These are phyloP conservation scores for Solanum piurae DNA, from an alignment of 257 asterid species.

Conservation along the genomic window DNA sequence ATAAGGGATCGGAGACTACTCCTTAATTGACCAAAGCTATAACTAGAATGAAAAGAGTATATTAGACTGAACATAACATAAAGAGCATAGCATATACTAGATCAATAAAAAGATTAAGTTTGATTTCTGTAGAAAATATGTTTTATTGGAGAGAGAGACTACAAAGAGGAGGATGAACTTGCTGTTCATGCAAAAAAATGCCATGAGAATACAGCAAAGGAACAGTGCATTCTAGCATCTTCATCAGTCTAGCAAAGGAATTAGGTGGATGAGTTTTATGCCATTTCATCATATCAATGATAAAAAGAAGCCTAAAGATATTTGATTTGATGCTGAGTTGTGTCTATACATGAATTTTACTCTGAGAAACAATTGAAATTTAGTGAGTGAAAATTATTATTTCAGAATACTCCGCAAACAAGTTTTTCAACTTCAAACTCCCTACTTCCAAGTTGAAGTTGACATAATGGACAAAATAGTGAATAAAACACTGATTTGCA, in stretches of 20 bases:
- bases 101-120: background rate
- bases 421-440: background rate
- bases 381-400: background rate
- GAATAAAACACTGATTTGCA: background rate
- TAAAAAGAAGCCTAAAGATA: background rate
- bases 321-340: background rate
- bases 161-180: background rate
- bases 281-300: background rate
- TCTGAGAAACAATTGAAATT: background rate
- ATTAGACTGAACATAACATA: background rate
- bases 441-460: background rate
- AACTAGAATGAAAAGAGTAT: background rate
- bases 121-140: background rate
- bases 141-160: background rate
- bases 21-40: background rate
- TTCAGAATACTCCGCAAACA: background rate
- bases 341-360: background rate
- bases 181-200: background rate
- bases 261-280: background rate
- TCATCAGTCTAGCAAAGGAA: background rate
- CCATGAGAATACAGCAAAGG: background rate
- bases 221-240: background rate
- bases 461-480: background rate
- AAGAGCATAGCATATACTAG: background rate
- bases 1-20: background rate